Evolutionary conservation across 2,329 filamentous ascomycete genomes (phyloP), one percentile per base, ranked within the genome.

Genomic region (Davidsoniella neocaledoniae): DNA sequence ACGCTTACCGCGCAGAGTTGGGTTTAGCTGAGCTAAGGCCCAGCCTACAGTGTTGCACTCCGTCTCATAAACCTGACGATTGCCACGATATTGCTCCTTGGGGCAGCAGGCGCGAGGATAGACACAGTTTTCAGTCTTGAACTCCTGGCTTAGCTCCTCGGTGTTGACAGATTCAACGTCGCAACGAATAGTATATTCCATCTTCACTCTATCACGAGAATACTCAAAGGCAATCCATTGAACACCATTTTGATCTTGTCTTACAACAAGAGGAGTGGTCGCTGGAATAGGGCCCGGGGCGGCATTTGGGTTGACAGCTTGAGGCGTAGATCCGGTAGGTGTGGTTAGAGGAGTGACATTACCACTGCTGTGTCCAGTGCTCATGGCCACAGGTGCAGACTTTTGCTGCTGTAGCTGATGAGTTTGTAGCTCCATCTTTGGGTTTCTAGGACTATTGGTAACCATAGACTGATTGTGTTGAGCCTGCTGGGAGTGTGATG

Each of bases 31-130:
- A 2, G 91, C 91, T 57, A 98, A 68, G 10, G 90, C 90, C 91
- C 91, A 98, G n/a, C 91, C 91, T n/a, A 98, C 91, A 0, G 87
- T 86, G 67, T 98, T 98, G 73, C 91, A 98, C 68, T 98, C 91
- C 14, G 86, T 95, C 70, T 98, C 91, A 65, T 98, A 98, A 57
- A 91, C 84, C 57, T 95, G 69, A 14, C 91, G 82, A 64, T 98
- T 98, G 54, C 91, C 91, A 53, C 88, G 83, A 70, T 98, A 98
- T 62, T 94, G 83, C 53, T 96, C 90, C 66, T 96, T 96, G 57
- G 79, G 77, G 64, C 87, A 94, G 70, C 88, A 95, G 3, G 91
- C 91, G 53, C 91, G 79, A 2, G 91, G 91, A 62, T 96, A 98
- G 12, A 98, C 91, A 63, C 91, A 96, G 68, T 98, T 98, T 63